Conservation (phyloP, 768 basidiomycete genomes). For the Lyophyllum semitale region DNA sequence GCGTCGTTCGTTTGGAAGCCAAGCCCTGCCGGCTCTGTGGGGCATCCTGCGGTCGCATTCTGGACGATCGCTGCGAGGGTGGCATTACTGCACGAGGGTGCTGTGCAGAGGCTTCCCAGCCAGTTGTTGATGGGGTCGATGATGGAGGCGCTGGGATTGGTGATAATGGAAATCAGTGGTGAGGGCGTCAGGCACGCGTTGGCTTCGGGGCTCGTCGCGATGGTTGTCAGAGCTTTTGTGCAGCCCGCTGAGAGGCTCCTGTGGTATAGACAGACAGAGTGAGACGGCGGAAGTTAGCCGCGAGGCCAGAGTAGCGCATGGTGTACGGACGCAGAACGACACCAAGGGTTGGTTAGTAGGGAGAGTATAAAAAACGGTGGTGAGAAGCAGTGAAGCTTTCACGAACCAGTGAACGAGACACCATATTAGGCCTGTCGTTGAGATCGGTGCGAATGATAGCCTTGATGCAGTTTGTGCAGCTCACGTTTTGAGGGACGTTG, state of each 20-base stretch:
- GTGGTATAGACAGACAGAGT: too few species aligned
- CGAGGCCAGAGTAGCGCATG: too few species aligned
- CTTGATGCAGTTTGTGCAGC: too few species aligned
- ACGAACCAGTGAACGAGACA: too few species aligned
- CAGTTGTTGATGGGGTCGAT: conserved; percentile 56
- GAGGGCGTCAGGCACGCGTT: conserved; percentile 50
- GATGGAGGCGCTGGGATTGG: conserved; percentile 34
- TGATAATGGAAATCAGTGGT: conserved; percentile 42
- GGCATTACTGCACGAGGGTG: conserved; percentile 56
- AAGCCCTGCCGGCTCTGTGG: conserved; percentile 34
- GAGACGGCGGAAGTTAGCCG: conserved; percentile 1
- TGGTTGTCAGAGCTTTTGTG: conserved; percentile 40
- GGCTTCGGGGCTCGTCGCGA: conserved; percentile 47
- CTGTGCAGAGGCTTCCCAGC: conserved; percentile 59
- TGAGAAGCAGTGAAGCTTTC: too few species aligned
- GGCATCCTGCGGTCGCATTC: conserved; percentile 52
- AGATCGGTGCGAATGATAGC: too few species aligned
- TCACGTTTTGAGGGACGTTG: too few species aligned
- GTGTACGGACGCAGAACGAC: too few species aligned
- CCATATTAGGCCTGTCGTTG: too few species aligned
- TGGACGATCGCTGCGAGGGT: conserved; percentile 56
- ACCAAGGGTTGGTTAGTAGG: too few species aligned
- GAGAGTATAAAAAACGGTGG: too few species aligned
- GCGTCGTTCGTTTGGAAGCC: conserved; percentile 23
- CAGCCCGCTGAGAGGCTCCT: conserved; percentile 51